These are phyloP conservation scores for Dioscorea alata DNA, from an alignment of 106 monocot genomes.

Conservation along the genomic window DNA sequence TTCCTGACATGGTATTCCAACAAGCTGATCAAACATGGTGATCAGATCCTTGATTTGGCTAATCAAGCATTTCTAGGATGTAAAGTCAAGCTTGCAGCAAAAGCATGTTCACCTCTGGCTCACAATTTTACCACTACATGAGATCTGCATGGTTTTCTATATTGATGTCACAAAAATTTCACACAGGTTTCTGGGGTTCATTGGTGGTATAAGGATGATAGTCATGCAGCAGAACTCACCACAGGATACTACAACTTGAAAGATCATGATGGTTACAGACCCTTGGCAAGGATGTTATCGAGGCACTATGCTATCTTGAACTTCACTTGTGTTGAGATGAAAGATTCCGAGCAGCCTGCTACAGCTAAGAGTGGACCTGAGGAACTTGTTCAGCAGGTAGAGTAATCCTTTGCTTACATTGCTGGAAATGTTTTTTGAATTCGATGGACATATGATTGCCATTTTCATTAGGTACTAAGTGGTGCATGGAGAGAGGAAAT, in stretches of 20 bases:
- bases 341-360: conserved; percentile 34
- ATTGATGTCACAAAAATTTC: not conserved
- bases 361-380: conserved; percentile 46
- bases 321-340: conserved; percentile 72
- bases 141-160: not conserved
- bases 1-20: conserved; percentile 75
- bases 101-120: conserved; percentile 26
- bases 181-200: conserved; percentile 56
- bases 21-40: conserved; percentile 50
- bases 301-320: conserved; percentile 42
- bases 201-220: conserved; percentile 46
- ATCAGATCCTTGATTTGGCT: conserved; percentile 46
- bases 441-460: not conserved
- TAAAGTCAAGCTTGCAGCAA: conserved; percentile 54
- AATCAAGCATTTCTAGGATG: conserved; percentile 42
- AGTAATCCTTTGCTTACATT: not conserved
- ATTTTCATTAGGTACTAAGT: conserved; percentile 40
- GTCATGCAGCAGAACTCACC: conserved; percentile 63
- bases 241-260: conserved; percentile 53
- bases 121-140: not conserved
- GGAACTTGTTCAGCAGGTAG: conserved; percentile 65
- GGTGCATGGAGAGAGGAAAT: conserved; percentile 49
- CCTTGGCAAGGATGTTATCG: conserved; percentile 40
- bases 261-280: conserved; percentile 38
- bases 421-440: not conserved